Percentiles rank a stretch among this genome's conserved stretches.
These are phyloP conservation scores for Aegilops tauschii DNA, from an alignment of 176 grass and related monocot genomes.

Conservation along the genomic window DNA sequence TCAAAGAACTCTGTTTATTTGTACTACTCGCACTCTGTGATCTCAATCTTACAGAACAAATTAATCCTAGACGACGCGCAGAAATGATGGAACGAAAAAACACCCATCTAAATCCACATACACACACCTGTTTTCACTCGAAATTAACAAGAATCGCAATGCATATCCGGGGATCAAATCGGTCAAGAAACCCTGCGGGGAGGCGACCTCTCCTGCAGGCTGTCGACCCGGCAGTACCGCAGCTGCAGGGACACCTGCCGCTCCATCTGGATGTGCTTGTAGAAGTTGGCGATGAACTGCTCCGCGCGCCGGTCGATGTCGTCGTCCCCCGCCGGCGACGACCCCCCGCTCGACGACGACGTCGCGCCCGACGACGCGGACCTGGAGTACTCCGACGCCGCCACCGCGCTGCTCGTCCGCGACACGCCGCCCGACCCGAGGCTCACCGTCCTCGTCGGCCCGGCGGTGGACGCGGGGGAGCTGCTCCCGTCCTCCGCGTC, in stretches of 20 bases:
- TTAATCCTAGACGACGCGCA: not conserved
- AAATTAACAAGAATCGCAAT: not conserved
- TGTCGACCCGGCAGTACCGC: slow-evolving; percentile 36
- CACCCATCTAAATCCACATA: slow-evolving; percentile 12
- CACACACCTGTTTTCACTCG: not conserved
- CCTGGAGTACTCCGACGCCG: slow-evolving; percentile 5
- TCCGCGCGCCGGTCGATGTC: slow-evolving; percentile 69
- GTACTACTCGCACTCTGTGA: not conserved
- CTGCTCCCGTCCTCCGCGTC: slow-evolving; percentile 15
- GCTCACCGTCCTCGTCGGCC: slow-evolving; percentile 18
- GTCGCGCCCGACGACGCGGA: slow-evolving; percentile 17
- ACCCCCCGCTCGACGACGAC: not conserved
- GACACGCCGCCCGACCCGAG: slow-evolving; percentile 28
- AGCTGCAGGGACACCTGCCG: slow-evolving; percentile 81
- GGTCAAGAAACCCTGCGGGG: not conserved
- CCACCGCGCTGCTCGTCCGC: slow-evolving; percentile 32
- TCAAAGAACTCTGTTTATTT: too few species aligned
- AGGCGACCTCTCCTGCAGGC: slow-evolving; percentile 31
- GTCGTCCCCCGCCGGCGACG: slow-evolving; percentile 1
- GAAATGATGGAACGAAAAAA: slow-evolving; percentile 16
- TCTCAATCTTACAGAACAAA: not conserved
- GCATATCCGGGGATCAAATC: not conserved
- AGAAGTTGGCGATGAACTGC: slow-evolving; percentile 60
- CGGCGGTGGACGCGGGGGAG: not conserved
- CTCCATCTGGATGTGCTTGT: slow-evolving; percentile 65